Conservation (phyloP, 2,329 filamentous ascomycete genomes). For the Verticillium dahliae region DNA sequence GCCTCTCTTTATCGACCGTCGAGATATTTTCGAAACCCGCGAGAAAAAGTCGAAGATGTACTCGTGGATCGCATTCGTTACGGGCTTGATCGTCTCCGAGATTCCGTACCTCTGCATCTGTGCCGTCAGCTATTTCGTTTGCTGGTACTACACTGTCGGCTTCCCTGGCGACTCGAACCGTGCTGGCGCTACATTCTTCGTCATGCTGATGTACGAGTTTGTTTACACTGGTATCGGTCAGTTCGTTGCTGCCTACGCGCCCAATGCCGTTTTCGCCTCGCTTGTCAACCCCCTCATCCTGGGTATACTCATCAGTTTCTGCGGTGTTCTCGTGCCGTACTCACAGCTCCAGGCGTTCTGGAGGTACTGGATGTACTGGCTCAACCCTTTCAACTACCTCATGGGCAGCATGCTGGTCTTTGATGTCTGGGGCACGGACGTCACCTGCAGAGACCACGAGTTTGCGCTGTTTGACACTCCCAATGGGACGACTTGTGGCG, state of each 20-base stretch:
- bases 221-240: slow-evolving; percentile 56
- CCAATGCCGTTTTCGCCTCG: slow-evolving; percentile 53
- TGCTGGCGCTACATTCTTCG: slow-evolving; percentile 46
- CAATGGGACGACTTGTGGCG: slow-evolving; percentile 44
- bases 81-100: slow-evolving; percentile 41
- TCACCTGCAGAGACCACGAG: slow-evolving; percentile 41
- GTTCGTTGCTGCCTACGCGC: slow-evolving; percentile 56
- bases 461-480: slow-evolving; percentile 46
- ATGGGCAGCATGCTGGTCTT: slow-evolving; percentile 51
- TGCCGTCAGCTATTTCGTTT: slow-evolving; percentile 40
- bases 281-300: slow-evolving; percentile 51
- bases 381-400: slow-evolving; percentile 57
- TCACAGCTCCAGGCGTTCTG: slow-evolving; percentile 57
- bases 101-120: slow-evolving; percentile 38
- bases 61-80: slow-evolving; percentile 52
- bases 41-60: slow-evolving; percentile 59
- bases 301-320: slow-evolving; percentile 60
- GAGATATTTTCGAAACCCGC: slow-evolving; percentile 50
- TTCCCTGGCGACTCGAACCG: slow-evolving; percentile 34
- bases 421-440: slow-evolving; percentile 35
- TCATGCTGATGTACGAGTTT: slow-evolving; percentile 54
- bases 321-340: slow-evolving; percentile 68
- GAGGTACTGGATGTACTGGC: slow-evolving; percentile 58
- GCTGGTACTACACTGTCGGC: slow-evolving; percentile 54
- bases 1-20: slow-evolving; percentile 49